phyloP scores from a whole-genome alignment of 352 stramenopile genomes.

The Phytopythium delawarense region DNA sequence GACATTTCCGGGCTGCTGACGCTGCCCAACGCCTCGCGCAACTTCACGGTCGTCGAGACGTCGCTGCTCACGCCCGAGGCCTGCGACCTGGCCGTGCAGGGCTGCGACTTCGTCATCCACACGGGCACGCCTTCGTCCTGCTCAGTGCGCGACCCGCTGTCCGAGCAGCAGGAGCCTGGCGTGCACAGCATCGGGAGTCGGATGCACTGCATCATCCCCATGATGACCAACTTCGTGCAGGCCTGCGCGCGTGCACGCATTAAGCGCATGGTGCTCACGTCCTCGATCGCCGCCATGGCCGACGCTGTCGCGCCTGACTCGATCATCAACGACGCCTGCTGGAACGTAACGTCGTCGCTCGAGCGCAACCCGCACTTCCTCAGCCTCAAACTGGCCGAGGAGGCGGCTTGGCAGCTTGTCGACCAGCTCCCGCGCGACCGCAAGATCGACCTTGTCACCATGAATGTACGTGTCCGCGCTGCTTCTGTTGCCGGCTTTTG shows the following conservation, averaged over 20 bases:
- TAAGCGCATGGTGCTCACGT: constrained; percentile 82
- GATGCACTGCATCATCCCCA: constrained; percentile 90
- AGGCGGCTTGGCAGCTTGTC: constrained; percentile 85
- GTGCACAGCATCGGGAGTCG: constrained; percentile 87
- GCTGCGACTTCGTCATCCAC: constrained; percentile 89
- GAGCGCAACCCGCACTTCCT: constrained; percentile 87
- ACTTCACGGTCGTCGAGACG: constrained; percentile 86
- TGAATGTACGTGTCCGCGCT: constrained; percentile 54
- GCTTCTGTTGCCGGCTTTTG: background rate
- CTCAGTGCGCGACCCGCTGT: constrained; percentile 81
- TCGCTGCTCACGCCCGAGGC: constrained; percentile 84
- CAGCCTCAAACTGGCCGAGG: constrained; percentile 83
- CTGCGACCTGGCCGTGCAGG: constrained; percentile 84
- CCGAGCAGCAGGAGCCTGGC: constrained; percentile 77
- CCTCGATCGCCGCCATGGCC: constrained; percentile 82
- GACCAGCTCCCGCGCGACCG: constrained; percentile 79
- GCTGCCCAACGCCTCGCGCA: constrained; percentile 66
- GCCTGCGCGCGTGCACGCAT: constrained; percentile 73
- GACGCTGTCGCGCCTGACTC: constrained; percentile 71
- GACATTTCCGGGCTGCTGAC: constrained; percentile 75
- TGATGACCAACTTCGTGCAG: constrained; percentile 92
- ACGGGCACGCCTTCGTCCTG: constrained; percentile 84
- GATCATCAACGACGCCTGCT: constrained; percentile 82
- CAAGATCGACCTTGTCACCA: constrained; percentile 83
- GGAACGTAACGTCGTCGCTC: constrained; percentile 81